These are phyloP conservation scores for Zymoseptoria tritici DNA, from an alignment of 2,329 filamentous ascomycete species.

Conservation along the genomic window DNA sequence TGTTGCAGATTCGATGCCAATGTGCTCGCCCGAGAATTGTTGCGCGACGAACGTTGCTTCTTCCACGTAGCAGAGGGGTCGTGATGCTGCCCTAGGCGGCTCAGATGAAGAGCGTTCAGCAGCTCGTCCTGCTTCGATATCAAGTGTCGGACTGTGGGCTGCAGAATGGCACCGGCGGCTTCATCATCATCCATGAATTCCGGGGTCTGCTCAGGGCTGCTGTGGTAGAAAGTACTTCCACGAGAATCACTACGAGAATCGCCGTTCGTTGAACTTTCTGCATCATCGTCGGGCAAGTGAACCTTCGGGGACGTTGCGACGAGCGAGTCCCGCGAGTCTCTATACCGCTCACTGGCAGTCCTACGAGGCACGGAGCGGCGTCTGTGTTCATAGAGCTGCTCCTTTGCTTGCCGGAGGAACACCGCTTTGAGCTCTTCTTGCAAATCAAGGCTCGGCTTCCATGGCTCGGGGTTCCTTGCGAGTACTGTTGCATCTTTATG, in stretches of 20 bases:
- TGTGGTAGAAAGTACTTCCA: not conserved
- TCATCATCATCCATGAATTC: slow-evolving; percentile 65
- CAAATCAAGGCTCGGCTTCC: slow-evolving; percentile 53
- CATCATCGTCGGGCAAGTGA: not conserved
- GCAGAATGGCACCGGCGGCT: slow-evolving; percentile 54
- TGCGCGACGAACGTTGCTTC: slow-evolving; percentile 7
- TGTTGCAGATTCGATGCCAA: not conserved
- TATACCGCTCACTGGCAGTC: too few relatives aligned
- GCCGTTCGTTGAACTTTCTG: not conserved
- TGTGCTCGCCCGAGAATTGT: not conserved
- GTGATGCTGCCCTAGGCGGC: slow-evolving; percentile 20
- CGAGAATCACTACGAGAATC: not conserved
- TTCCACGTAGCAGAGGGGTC: slow-evolving; percentile 4
- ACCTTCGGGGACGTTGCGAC: not conserved
- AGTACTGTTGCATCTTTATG: slow-evolving; percentile 8
- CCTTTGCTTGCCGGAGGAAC: slow-evolving; percentile 60
- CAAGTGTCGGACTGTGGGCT: slow-evolving; percentile 62
- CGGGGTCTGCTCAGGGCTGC: slow-evolving; percentile 31
- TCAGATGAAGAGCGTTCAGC: slow-evolving; percentile 61
- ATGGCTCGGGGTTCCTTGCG: slow-evolving; percentile 13
- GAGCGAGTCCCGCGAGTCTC: not conserved
- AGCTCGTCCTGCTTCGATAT: slow-evolving; percentile 62
- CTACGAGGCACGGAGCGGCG: not conserved
- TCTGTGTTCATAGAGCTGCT: slow-evolving; percentile 32
- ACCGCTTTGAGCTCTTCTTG: slow-evolving; percentile 63